phyloP scores from a whole-genome alignment of 345 rosid genomes.

The Kernera saxatilis region DNA sequence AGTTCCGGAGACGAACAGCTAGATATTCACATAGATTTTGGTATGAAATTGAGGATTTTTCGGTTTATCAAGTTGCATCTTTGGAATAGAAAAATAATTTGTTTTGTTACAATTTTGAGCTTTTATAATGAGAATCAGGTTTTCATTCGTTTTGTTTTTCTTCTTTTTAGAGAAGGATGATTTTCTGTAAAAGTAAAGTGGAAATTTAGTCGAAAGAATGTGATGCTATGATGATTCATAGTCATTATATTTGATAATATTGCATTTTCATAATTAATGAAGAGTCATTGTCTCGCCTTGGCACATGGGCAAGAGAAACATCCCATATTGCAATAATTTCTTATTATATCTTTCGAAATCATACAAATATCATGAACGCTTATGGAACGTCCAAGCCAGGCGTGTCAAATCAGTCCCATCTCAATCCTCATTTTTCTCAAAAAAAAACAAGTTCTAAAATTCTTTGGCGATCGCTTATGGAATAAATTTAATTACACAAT shows the following conservation, averaged over 20 bases:
- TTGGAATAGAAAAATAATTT: not conserved
- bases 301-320: conserved; percentile 15
- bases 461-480: not conserved
- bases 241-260: not conserved
- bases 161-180: not conserved
- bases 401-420: conserved; percentile 6
- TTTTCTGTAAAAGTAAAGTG: conserved; percentile 6
- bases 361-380: not conserved
- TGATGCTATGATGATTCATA: not conserved
- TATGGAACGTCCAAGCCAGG: not conserved
- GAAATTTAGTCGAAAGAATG: conserved; percentile 10
- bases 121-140: not conserved
- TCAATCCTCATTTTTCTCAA: not conserved
- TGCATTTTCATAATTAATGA: not conserved
- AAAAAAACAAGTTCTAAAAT: not conserved
- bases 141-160: not conserved
- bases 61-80: no score
- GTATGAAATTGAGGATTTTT: no score
- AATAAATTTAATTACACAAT: not conserved
- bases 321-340: not conserved
- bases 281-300: conserved; percentile 11
- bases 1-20: no score
- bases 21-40: no score
- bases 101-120: not conserved
- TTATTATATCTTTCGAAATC: not conserved